Evolutionary conservation across 495 filamentous ascomycete genomes (phyloP), one percentile per base, ranked within the genome.

Genomic region (Astrothelium subdiscretum): DNA sequence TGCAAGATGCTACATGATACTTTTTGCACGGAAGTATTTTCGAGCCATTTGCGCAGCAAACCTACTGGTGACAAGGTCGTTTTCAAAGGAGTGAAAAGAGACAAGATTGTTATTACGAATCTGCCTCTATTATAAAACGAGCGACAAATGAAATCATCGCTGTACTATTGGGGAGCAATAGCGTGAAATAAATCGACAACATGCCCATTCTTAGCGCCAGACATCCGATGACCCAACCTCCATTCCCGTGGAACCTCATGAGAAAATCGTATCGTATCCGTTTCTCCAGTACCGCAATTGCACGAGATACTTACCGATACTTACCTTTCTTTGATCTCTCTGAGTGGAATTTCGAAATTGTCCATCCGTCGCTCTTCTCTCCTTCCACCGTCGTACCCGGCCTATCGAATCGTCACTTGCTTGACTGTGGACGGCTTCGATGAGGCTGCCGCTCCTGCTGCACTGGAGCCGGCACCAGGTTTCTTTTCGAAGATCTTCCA

Each of bases 401-500:
- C 29, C 20, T 54, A 54, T 29, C 48, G 48, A 54, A 54, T 54
- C 20, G 48, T 54, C 48, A 54, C 29, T 54, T 54, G 48, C 48
- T 54, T 54, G n/a, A 54, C 48, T 27, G 24, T 29, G 20, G 48
- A 54, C 48, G 22, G 6, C 29, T 54, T 54, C 48, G 48, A 54
- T 29, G 48, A 54, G 24, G 5, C 29, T 6, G 24, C 48, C 29
- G 48, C 24, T 29, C 48, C 48, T 26, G 24, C 48, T 54, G 8
- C 24, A 29, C 48, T 54, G 24, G 48, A 26, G 24, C 48, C 24
- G 20, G 48, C 26, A 8, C 91, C 92, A 26, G 91, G 76, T 81
- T 96, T 96, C 83, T 95, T 96, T 82, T 98, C 94, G 68, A 98
- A 98, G 66, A 97, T 77, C 85, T 97, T 98, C 94, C 94, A 99